Evolutionary conservation across 148 eudicot species (phyloP).

Genomic region (Diospyros lotus): DNA sequence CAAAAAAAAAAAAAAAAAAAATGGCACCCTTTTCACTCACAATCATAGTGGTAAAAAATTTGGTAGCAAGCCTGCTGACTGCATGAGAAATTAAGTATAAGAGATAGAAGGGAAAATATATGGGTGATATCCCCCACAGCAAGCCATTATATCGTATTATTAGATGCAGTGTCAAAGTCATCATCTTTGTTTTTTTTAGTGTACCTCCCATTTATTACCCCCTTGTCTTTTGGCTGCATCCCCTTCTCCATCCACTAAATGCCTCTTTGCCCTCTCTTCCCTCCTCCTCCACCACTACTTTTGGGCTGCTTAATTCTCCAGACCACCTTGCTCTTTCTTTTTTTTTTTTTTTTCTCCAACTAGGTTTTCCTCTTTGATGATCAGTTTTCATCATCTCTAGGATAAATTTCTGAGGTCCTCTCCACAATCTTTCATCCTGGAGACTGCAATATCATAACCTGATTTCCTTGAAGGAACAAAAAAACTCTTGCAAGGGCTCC

Average conservation of each 20-base stretch:
- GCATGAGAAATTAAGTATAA: background rate
- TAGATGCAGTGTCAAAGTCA: slow-evolving; percentile 30
- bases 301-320: slow-evolving; percentile 20
- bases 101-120: background rate
- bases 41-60: too few species aligned
- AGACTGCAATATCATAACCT: background rate
- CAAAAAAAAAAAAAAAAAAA: too few species aligned
- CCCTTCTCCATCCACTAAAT: slow-evolving; percentile 31
- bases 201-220: slow-evolving; percentile 31
- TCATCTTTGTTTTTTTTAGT: slow-evolving; percentile 17
- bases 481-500: background rate
- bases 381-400: background rate
- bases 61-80: background rate
- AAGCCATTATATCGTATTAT: slow-evolving; percentile 16
- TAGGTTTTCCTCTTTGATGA: slow-evolving; percentile 36
- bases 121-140: slow-evolving; percentile 2
- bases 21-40: too few species aligned
- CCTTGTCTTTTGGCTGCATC: slow-evolving; percentile 34
- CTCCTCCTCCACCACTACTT: slow-evolving; percentile 27
- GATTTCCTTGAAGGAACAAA: background rate
- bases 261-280: slow-evolving; percentile 29
- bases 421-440: background rate
- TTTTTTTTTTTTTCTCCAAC: slow-evolving; percentile 21
- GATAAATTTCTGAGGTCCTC: slow-evolving; percentile 7
- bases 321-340: background rate